Evolutionary conservation across 208 protist genomes (phyloP), one percentile per base, ranked within the genome.

Genomic region (Angomonas deanei): DNA sequence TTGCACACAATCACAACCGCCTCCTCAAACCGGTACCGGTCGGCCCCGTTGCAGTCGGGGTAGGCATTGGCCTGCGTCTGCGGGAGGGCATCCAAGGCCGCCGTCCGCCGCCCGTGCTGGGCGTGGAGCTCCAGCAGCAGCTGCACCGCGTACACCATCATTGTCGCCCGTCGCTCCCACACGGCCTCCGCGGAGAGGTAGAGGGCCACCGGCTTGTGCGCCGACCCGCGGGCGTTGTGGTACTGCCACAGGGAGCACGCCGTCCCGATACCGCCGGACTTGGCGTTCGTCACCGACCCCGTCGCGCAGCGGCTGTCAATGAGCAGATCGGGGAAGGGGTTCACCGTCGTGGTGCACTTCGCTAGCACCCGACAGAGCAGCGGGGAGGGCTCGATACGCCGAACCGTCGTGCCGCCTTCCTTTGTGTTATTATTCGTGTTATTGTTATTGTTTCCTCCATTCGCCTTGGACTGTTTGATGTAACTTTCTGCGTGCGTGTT

Each of bases 261-360:
- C 19, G 59, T 84, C 33, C 74, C 72, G 10, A 66, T 50, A 62
- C 2, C 49, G 47, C 32, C 64, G 73, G 32, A 8, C 15, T 15
- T 42, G 36, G 15, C 36, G 11, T 42, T 42, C 15, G 36, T 8
- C 36, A 15, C 36, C 36, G 36, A 8, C 36, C 70, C 72, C 19
- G 52, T 80, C 27, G 78, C 80, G 52, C 81, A 79, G 30, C 84
- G 84, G 17, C 70, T 76, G 53, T 91, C 84, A 0, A 91, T 73
- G 8, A 91, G 67, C 27, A 85, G 59, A 58, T 91, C 84, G 3
- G 80, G 75, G 46, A 88, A 86, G 68, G 36, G 36, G 15, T 42
- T 42, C 36, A 88, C 84, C 0, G 27, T 52, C 23, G 69, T 74
- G 0, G 81, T 88, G 54, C 68, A 73, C 0, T 68, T 67, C 52